Evolutionary conservation across 352 stramenopile genomes (phyloP).

Genomic region (Paralagenidium karlingii): DNA sequence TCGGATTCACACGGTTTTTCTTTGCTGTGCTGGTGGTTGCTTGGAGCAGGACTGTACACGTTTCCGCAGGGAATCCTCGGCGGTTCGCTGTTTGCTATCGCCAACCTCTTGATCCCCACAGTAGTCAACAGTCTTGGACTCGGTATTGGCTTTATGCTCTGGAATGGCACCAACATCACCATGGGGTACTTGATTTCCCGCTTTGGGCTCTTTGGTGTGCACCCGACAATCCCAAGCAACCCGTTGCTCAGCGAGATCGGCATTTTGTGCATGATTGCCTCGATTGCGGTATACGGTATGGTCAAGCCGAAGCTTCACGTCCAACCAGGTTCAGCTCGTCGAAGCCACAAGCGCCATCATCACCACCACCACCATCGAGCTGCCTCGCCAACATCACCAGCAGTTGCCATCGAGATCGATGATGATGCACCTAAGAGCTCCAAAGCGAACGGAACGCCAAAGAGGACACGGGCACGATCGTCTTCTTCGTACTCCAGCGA

Average conservation of each 20-base stretch:
- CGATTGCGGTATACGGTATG: constrained; percentile 64
- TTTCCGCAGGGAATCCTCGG: constrained; percentile 71
- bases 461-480: background rate
- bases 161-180: constrained; percentile 78
- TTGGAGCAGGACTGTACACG: constrained; percentile 49
- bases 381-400: constrained; percentile 1
- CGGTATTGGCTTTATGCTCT: constrained; percentile 77
- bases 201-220: constrained; percentile 54
- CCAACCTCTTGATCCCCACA: constrained; percentile 74
- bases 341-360: no score
- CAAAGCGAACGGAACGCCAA: constrained; percentile 22
- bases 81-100: constrained; percentile 59
- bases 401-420: background rate
- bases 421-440: constrained; percentile 3
- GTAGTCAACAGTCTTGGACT: constrained; percentile 75
- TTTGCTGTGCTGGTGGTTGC: background rate
- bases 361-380: no score
- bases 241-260: constrained; percentile 41
- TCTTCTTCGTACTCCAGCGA: background rate
- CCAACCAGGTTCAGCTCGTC: background rate
- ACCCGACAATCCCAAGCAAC: constrained; percentile 39
- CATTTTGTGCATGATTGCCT: constrained; percentile 68
- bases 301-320: constrained; percentile 45
- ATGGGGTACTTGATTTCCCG: constrained; percentile 70
- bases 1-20: background rate